A percentile compares a stretch with the other conserved stretches of the same genome.
Evolutionary conservation across 805 yeast species (phyloP).

Genomic region (Kodamaea sagamina): DNA sequence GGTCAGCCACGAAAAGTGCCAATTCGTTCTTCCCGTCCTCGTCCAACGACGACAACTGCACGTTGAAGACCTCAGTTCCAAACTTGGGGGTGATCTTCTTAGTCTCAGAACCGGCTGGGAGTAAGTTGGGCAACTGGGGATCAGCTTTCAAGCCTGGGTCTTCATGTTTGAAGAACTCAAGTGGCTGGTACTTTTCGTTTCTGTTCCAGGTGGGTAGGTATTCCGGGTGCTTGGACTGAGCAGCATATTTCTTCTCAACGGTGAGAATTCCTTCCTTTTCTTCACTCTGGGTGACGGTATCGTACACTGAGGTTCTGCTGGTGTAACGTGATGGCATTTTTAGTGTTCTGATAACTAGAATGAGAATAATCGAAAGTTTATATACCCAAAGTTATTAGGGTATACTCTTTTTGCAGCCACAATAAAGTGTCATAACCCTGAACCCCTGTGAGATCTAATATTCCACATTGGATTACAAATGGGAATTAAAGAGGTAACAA

Average conservation of each 20-base stretch:
- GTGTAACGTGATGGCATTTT: conserved; percentile 14
- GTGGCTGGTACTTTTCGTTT: conserved; percentile 18
- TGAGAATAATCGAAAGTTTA: neutral
- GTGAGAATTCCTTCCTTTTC: conserved; percentile 21
- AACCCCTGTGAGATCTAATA: neutral
- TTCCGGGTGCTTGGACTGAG: conserved; percentile 13
- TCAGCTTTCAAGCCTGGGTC: conserved; percentile 23
- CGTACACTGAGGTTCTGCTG: conserved; percentile 26
- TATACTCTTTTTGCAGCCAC: conserved; percentile 11
- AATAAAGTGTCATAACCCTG: conserved; percentile 2
- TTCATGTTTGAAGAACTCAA: conserved; percentile 17
- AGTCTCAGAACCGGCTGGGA: conserved; percentile 9
- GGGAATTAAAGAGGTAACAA: neutral
- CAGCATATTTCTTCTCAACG: conserved; percentile 15
- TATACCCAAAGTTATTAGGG: conserved; percentile 4
- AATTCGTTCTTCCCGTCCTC: conserved; percentile 21
- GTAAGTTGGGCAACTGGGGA: conserved; percentile 18
- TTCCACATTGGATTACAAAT: too few species aligned
- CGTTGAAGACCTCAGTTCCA: conserved; percentile 18
- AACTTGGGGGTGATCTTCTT: conserved; percentile 21
- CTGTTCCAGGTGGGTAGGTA: conserved; percentile 23
- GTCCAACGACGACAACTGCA: conserved; percentile 20
- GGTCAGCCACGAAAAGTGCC: conserved; percentile 21
- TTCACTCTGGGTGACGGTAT: conserved; percentile 20
- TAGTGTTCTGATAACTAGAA: neutral